Base-by-base conservation (phyloP, 441 rosid species). In the Populus hybrid region DNA sequence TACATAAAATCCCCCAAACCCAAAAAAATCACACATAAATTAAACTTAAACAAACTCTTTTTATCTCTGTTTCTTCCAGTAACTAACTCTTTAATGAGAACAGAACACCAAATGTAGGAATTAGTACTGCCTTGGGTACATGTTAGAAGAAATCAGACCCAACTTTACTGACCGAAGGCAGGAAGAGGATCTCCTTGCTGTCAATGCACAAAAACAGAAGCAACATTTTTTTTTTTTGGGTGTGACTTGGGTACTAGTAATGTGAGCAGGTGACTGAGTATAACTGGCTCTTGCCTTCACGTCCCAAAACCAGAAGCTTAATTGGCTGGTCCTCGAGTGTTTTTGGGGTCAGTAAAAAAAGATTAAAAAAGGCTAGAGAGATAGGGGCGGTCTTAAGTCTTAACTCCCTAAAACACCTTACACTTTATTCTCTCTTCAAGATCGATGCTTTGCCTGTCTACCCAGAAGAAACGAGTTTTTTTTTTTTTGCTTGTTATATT, bases 351-450 rank as follows among this genome's bases (percentile, higher is more conserved):
- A 14, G 20, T 46, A 46, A 46, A 14, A 46, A 46, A 46, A 46
- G 6, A 46, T 46, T 16, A 46, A 46, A 46, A 46, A 46, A 46
- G 20, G 57, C 57, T 46, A 14, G 54, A 42, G 54, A 46, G 57
- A 14, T 6, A 12, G 54, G 5, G 57, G 20, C 1, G 57, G 7
- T 5, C 20, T 46, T 16, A 4, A 46, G 57, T 46, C 57, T 61
- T 73, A 36, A 28, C 71, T 70, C 66, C 36, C 72, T 42, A 12
- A 16, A 24, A 28, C 20, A 6, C 76, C 57, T 75, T 63, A 50
- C 87, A 81, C 90, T 87, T 89, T 89, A 89, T 88, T 91, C 84
- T 78, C 91, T 84, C 87, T 84, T 88, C 84, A 89, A 88, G 82
- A 84, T 88, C 82, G 86, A 88, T 79, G 82, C 85, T 88, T 89